Evolutionary conservation across 345 rosid species (phyloP).

Genomic region (Salix koriyanagi): DNA sequence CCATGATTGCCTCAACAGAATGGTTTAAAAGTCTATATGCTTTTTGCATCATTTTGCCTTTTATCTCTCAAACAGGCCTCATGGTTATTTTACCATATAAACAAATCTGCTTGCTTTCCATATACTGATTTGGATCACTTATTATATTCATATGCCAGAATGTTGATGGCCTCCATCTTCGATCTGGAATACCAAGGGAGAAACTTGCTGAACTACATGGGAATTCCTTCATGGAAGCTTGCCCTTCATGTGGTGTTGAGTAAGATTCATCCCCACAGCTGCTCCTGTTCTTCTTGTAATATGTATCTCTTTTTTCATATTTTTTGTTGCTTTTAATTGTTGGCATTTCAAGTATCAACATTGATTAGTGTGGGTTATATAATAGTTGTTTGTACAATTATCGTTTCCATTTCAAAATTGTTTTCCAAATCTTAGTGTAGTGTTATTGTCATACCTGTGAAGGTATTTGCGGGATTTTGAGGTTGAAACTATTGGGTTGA

Average conservation of each 20-base stretch:
- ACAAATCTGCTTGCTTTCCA: not conserved
- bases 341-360: not conserved
- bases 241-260: slow-evolving; percentile 81
- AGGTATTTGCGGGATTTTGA: slow-evolving; percentile 96
- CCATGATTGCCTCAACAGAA: not conserved
- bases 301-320: not conserved
- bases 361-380: no score
- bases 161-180: slow-evolving; percentile 95
- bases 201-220: slow-evolving; percentile 95
- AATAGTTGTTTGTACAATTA: not conserved
- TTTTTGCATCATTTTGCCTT: not conserved
- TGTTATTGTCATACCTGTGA: slow-evolving; percentile 7
- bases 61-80: not conserved
- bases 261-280: slow-evolving; percentile 22
- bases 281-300: not conserved
- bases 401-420: not conserved
- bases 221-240: slow-evolving; percentile 88
- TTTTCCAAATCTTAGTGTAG: not conserved
- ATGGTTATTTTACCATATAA: not conserved
- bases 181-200: slow-evolving; percentile 97
- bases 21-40: not conserved
- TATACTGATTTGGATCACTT: not conserved
- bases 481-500: slow-evolving; percentile 90
- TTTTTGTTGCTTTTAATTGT: not conserved
- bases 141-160: slow-evolving; percentile 40